Conservation (phyloP, 192 early-diverging fungal species). For the Mortierella claussenii region DNA sequence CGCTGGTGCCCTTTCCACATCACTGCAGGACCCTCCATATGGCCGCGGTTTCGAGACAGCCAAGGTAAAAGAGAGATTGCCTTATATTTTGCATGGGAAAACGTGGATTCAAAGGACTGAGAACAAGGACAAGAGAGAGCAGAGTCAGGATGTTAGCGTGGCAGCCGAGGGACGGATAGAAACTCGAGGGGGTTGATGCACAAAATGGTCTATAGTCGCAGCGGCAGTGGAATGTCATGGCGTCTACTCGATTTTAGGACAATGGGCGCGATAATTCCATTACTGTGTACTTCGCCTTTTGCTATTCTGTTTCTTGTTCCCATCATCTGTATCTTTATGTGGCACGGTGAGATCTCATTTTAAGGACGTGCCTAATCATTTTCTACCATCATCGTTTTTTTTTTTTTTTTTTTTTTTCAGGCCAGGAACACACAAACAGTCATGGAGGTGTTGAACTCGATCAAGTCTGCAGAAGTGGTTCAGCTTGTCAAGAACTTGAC, state of each 20-base stretch:
- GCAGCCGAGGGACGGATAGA: too few relatives aligned
- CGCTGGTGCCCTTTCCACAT: constrained; percentile 65
- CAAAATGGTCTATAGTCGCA: too few relatives aligned
- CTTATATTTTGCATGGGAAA: not conserved
- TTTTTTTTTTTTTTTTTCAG: constrained; percentile 47
- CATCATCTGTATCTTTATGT: not conserved
- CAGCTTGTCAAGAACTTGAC: constrained; percentile 68
- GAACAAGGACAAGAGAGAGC: not conserved
- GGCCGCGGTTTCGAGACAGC: constrained; percentile 66
- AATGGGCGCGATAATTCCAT: too few relatives aligned
- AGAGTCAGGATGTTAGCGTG: too few relatives aligned
- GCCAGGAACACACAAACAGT: constrained; percentile 80
- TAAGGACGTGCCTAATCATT: too few relatives aligned
- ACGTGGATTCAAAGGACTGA: not conserved
- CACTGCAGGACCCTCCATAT: constrained; percentile 80
- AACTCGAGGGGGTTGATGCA: too few relatives aligned
- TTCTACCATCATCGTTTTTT: too few relatives aligned
- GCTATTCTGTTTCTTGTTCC: not conserved
- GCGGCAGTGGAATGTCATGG: too few relatives aligned
- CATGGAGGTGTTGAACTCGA: constrained; percentile 82
- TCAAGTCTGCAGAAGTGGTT: constrained; percentile 75
- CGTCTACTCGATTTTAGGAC: too few relatives aligned
- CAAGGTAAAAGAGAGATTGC: constrained; percentile 60
- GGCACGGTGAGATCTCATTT: too few relatives aligned
- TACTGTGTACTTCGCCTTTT: not conserved